phyloP scores from a whole-genome alignment of 257 asterid genomes.

The Solanum gandarillasii region DNA sequence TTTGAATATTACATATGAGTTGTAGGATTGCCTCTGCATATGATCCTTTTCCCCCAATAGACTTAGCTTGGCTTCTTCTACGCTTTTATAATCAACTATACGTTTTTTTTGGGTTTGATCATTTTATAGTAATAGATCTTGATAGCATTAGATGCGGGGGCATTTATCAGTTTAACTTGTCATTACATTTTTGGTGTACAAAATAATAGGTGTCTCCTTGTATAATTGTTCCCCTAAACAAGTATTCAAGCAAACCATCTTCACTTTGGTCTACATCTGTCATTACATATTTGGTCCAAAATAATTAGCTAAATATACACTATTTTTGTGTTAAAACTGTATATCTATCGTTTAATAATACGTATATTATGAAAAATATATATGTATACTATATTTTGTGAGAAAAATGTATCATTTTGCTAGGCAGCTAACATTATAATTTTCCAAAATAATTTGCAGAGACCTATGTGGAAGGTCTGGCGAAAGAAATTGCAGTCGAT shows the following conservation, averaged over 20 bases:
- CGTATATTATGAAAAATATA: too few species aligned
- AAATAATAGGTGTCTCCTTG: background rate
- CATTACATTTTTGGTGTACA: slow-evolving; percentile 1
- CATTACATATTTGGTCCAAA: background rate
- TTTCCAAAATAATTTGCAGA: background rate
- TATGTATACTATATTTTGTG: background rate
- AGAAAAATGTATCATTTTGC: background rate
- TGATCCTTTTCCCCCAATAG: background rate
- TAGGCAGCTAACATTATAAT: background rate
- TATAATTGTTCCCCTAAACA: background rate
- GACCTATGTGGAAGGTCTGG: background rate
- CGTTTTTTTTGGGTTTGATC: background rate
- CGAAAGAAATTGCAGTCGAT: background rate
- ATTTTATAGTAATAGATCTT: background rate
- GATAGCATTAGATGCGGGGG: background rate
- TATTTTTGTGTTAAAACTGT: background rate
- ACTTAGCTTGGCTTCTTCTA: background rate
- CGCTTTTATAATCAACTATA: background rate
- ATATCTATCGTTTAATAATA: background rate
- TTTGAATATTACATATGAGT: background rate
- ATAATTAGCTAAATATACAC: background rate
- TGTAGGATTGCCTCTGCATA: background rate
- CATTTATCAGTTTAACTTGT: background rate
- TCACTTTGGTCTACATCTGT: background rate
- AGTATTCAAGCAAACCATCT: background rate